Evolutionary conservation across 768 basidiomycete species (phyloP), one percentile per base, ranked within the genome.

Genomic region (Kwoniella mangroviensis): DNA sequence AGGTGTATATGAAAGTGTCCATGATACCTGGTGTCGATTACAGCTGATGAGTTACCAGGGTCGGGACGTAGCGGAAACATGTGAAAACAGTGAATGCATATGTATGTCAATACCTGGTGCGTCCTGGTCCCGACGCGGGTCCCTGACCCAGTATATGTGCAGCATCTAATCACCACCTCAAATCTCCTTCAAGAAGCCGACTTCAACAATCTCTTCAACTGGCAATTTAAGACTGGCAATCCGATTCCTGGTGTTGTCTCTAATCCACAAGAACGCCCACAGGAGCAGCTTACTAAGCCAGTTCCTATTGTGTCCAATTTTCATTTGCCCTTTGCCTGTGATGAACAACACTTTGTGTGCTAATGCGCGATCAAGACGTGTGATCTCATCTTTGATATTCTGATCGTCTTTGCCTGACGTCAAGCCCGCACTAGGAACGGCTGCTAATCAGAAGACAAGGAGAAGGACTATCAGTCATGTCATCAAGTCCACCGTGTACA

Each of bases 171-270:
- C 34, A 34, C 34, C 34, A 34, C 34, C 34, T 49, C 45, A 57
- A 57, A 60, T 60, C 40, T 60, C 58, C 22, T n/a, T 60, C 9
- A 60, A 21, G 42, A 60, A 60, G 13, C 58, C 58, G 0, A 60
- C 58, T 21, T 60, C 58, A 12, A 60, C 22, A 19, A 60, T 60
- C n/a, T 34, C 40, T 21, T 42, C 41, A 7, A 34, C 19, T 9
- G 58, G 41, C 13, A 60, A 13, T 13, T 26, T 4, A 17, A 60
- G 21, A 42, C 42, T 60, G 13, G 58, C 58, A 12, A 60, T 60
- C 41, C 58, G 58, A 60, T 60, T 60, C 40, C 58, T 60, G 19
- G 58, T 60, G 13, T 60, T 60, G 19, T 60, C 58, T 40, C 58
- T 22, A 0, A 43, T 60, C 58, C 58, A 60, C 1, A 60, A 17